Base-by-base conservation (phyloP, 768 basidiomycete genomes). In the Calocybe cyanea region DNA sequence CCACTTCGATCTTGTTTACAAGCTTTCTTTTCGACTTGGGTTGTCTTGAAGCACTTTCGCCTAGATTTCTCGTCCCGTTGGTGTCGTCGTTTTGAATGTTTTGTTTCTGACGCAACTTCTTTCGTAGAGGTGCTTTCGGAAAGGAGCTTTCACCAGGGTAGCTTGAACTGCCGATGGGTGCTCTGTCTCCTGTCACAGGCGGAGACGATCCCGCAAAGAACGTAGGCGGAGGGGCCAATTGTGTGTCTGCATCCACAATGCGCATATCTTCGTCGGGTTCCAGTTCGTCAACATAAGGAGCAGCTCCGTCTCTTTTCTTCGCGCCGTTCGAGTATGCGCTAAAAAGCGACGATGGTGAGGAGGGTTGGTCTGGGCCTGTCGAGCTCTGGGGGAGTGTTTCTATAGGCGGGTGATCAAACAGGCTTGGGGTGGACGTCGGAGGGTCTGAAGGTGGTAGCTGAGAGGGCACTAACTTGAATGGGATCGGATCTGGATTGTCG, bases 201-300 rank as follows among this genome's bases (percentile, higher is more conserved):
- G 75, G 71, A 9, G 77, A 72, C 6, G 76, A 69, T 3, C 66
- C 61, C 9, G 73, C 71, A 33, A 77, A 77, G 55, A 75, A 77
- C 14, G 70, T 70, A 24, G 75, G 75, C 41, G 57, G 49, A 7
- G 53, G 50, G 49, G 50, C 51, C 33, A 46, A 33, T 17, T 20
- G 41, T 7, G 30, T 46, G 18, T 49, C 53, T 24, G 23, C 23
- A 28, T 32, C 36, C 15, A 21, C 35, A 6, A 47, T 40, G 18
- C 45, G 31, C 10, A 42, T 15, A n/a, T 38, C 49, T 11, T 46
- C 38, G 41, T 55, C 55, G 31, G 53, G 52, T 49, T 57, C 58
- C 21, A 55, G 53, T 46, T 69, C 61, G 42, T 70, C 68, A 7
- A 64, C 30, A 34, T 59, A 58, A 35, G 36, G 37, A 18, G 55